Base-by-base conservation (phyloP, 352 stramenopile species). In the Phytophthora macrochlamydospora region DNA sequence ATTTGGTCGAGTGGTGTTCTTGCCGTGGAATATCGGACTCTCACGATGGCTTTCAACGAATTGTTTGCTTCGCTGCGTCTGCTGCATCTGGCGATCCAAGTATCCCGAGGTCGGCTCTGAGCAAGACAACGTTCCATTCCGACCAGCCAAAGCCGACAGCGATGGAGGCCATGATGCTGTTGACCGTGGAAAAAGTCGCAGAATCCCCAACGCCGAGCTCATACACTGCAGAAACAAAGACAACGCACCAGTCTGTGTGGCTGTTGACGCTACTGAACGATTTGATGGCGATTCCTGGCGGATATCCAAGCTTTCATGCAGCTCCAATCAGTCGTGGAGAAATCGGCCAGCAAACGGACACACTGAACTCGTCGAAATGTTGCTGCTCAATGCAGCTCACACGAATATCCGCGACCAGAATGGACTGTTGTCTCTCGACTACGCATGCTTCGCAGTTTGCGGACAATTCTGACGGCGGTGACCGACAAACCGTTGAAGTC, bases 121-220 rank as follows among this genome's bases (percentile, higher is more conserved):
- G 77, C 35, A 86, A 86, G 53, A 86, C 81, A 38, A 79, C 71
- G 33, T 31, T 80, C 12, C 18, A 56, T 31, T 11, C 48, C 3
- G 72, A 83, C 37, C 49, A 59, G 4, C 35, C 32, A 1, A 82
- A 74, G 54, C 1, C 53, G 2, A 35, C 61, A 2, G 30, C 75
- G 13, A 75, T 72, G 6, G 77, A 86, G 35, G 48, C 55, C 2
- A 59, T 78, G 32, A 71, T 76, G 33, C 44, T 73, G 13, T 67
- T 57, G 7, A 59, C 83, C 9, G 48, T 86, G 8, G 66, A 69
- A 7, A 76, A 65, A 64, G 63, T 49, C 65, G 40, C 35, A 69
- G 9, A 35, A 82, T 11, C 44, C 66, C 11, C 54, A 65, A 8
- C 45, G 82, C 2, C 35, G 78, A 5, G 58, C 69, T 7, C 51